Percentiles rank a stretch among this genome's conserved stretches.
These are phyloP conservation scores for Rutstroemia sydowiana DNA, from an alignment of 2,329 filamentous ascomycete species.

Conservation along the genomic window DNA sequence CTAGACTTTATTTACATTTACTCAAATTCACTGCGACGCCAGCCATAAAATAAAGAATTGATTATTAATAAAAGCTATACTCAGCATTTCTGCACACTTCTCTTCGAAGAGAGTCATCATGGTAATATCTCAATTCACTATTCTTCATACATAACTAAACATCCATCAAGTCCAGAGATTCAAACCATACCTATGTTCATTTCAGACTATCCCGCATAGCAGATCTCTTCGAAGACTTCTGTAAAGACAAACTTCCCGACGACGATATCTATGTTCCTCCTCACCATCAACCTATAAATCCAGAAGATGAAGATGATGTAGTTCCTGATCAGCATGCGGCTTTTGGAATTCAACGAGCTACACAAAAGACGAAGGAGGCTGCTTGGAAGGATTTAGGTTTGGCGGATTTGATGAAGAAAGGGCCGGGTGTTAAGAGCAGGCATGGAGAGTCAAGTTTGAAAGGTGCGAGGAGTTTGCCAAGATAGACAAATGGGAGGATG, in stretches of 20 bases:
- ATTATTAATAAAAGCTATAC: too few relatives aligned
- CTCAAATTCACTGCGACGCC: too few relatives aligned
- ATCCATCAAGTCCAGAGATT: constrained; percentile 51
- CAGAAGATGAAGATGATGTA: constrained; percentile 82
- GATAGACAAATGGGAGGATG: constrained; percentile 10
- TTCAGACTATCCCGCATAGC: constrained; percentile 65
- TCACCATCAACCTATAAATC: constrained; percentile 74
- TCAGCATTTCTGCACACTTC: background rate
- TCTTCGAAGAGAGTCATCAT: background rate
- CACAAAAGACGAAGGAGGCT: constrained; percentile 61
- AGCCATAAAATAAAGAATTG: too few relatives aligned
- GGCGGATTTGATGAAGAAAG: constrained; percentile 60
- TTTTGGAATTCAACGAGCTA: constrained; percentile 77
- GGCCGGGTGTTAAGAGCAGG: constrained; percentile 30
- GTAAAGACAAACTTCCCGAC: constrained; percentile 60
- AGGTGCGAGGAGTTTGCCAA: constrained; percentile 18
- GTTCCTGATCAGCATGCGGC: constrained; percentile 84
- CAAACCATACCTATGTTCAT: constrained; percentile 67
- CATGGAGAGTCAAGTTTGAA: constrained; percentile 9
- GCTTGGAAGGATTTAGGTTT: constrained; percentile 75
- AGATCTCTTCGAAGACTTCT: constrained; percentile 73
- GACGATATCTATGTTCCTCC: constrained; percentile 80
- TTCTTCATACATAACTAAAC: background rate
- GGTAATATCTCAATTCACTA: background rate
- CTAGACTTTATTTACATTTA: background rate